Base-by-base conservation (phyloP, 441 rosid genomes). In the Corymbia calophylla region DNA sequence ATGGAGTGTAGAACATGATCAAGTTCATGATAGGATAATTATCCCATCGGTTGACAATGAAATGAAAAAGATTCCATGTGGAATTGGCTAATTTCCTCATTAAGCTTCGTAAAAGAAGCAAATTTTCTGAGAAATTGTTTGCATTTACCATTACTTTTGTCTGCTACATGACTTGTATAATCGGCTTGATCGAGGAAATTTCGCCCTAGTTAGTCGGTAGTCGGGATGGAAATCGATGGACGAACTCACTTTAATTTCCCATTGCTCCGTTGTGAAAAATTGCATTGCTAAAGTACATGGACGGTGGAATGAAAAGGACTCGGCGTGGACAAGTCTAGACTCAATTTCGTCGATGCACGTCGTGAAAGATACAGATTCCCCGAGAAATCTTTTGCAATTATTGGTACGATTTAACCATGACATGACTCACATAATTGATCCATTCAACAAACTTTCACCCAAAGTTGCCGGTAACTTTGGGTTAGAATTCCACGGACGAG, bases 271-370 rank as follows among this genome's bases (percentile, higher is more conserved):
- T 27, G 68, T 62, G 68, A 31, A 62, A 62, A 62, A 27, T 60
- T 29, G 68, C 6, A n/a, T 62, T 17, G 4, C 68, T 62, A 17
- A 13, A 60, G 31, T 27, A 27, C 66, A 60, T 60, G 66, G 66
- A 12, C 7, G 31, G 66, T 60, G 66, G 27, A 60, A 1, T 10
- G 7, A 1, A 60, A 60, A 60, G 0, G 66, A 29, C 31, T 29
- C 2, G 15, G 17, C 12, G 0, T 0, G 8, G 2, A 0, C 32
- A 29, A 29, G 68, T 29, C n/a, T 62, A 16, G 68, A 62, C 0
- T 62, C 68, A 13, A 29, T 62, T 62, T 60, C 17, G 17, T 60
- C 31, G 32, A 0, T 62, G n/a, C 27, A 4, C 16, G 68, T 62
- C 32, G 1, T 60, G 31, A 29, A 62, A 7, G 32, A 62, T 3